Base-by-base conservation (phyloP, 2,329 filamentous ascomycete genomes). In the Pseudogymnoascus sp. region DNA sequence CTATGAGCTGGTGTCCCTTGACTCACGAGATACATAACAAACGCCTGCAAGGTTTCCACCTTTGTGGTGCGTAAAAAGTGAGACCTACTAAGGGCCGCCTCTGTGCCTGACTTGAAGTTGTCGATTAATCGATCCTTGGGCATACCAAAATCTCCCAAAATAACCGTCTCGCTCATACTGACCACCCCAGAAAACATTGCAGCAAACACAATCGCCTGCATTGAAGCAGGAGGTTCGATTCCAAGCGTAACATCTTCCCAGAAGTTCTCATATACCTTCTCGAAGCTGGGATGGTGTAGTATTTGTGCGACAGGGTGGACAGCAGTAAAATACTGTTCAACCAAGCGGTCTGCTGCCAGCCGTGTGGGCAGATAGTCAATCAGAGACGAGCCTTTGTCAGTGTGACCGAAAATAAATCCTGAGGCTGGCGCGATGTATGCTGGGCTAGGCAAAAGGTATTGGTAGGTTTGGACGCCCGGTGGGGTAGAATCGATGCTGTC, bases 41-140 rank as follows among this genome's bases (percentile, higher is more conserved):
- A 87, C 1, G 86, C 87, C 70, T 91, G 89, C 67, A 92, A 76
- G 0, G 86, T 89, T 71, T 90, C 86, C n/a, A 90, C 75, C 65
- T 84, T 87, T 0, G 83, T 89, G 0, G 87, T 90, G 36, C 85
- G 78, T 36, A 91, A 72, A 62, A 91, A 88, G 68, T 89, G 86
- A 3, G 88, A 87, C 68, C 84, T 84, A 38, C 81, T 80, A 35
- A 92, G 74, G 2, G 87, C 83, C 25, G 81, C 79, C 73, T 91
- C 89, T 6, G 86, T 83, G 1, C 82, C 87, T 57, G 85, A 75
- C 66, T 85, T 85, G 61, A 89, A 81, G 57, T 81, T 84, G 20
- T 85, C 78, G 4, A 88, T 77, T 61, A 89, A 76, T 5, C 77
- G 77, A 25, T 75, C 72, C 68, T 86, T 87, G 2, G 81, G 71